Evolutionary conservation across 1,284 basidiomycete species (phyloP), one percentile per base, ranked within the genome.

Genomic region (Phellopilus nigrolimitatus): DNA sequence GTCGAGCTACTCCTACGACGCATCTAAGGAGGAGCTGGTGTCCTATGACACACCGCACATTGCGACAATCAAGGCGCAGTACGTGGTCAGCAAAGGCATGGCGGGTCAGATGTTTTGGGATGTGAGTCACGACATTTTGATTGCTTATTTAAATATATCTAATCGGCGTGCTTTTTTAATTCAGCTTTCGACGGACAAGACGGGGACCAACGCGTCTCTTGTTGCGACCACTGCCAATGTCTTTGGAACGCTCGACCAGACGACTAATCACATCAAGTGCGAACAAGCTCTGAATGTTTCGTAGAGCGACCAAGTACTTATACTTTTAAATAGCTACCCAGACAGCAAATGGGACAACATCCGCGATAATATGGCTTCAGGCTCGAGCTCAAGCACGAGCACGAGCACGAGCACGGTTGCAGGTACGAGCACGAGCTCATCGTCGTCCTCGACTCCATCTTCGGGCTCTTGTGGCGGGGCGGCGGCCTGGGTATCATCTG

Each of bases 31-130:
- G 56, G 81, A 87, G 62, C 66, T 80, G 27, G 82, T 95, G 43
- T 84, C 83, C 4, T 95, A 94, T 68, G 93, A 97, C 62, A 84
- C 82, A 0, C 86, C 85, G 2, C 69, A 80, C 56, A 84, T 92
- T 57, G 82, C 82, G 36, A 70, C 68, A 25, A 66, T 79, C 58
- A 97, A 97, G 70, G 80, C 84, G 2, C 72, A 85, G 52, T 95
- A 92, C 61, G 81, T 92, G 58, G 69, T 71, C 43, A 64, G 71
- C 19, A 76, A 82, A 19, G 76, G 78, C 3, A 72, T 91, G 33
- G 85, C 77, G 13, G 89, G 89, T 1, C 78, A 79, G 34, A 89
- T 91, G 88, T 91, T 82, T 69, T 91, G 88, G 88, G 86, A 84
- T 63, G 79, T 77, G 63, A 63, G 71, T 71, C 10, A 21, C 15